Conservation (phyloP, 306 rosid genomes). For the Calophaca sinica region DNA sequence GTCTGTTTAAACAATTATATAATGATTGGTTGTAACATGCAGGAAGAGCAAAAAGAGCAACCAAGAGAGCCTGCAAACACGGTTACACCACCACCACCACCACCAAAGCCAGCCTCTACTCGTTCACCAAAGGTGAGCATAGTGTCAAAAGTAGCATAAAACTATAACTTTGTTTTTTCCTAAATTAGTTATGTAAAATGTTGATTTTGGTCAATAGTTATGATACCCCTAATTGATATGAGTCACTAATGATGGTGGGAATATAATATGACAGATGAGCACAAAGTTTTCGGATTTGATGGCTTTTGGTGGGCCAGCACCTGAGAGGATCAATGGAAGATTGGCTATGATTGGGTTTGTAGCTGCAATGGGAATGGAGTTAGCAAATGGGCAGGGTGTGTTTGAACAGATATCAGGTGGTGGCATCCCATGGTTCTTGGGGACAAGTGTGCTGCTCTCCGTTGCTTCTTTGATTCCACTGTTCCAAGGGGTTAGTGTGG, state of each 20-base stretch:
- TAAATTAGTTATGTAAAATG: no score
- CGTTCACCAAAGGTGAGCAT: conserved; percentile 19
- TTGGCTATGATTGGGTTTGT: conserved; percentile 90
- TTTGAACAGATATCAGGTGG: conserved; percentile 68
- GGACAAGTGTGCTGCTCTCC: conserved; percentile 60
- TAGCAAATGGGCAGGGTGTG: conserved; percentile 69
- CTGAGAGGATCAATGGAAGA: conserved; percentile 92
- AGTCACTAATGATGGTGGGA: no score
- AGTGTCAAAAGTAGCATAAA: neutral
- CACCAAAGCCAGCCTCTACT: neutral
- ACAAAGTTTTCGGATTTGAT: conserved; percentile 65
- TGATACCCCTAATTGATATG: no score
- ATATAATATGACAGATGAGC: conserved; percentile 51
- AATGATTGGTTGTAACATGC: neutral
- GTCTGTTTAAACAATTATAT: neutral
- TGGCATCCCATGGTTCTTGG: conserved; percentile 74
- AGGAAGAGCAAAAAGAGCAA: conserved; percentile 39
- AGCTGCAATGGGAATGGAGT: conserved; percentile 73
- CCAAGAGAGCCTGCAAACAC: neutral
- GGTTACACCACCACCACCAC: neutral
- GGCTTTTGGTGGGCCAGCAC: conserved; percentile 85
- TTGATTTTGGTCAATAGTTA: no score
- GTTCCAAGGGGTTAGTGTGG: conserved; percentile 71
- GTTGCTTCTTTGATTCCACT: conserved; percentile 80
- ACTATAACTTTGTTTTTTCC: neutral